Conservation (phyloP, 441 rosid genomes). For the Brassica hybrid region DNA sequence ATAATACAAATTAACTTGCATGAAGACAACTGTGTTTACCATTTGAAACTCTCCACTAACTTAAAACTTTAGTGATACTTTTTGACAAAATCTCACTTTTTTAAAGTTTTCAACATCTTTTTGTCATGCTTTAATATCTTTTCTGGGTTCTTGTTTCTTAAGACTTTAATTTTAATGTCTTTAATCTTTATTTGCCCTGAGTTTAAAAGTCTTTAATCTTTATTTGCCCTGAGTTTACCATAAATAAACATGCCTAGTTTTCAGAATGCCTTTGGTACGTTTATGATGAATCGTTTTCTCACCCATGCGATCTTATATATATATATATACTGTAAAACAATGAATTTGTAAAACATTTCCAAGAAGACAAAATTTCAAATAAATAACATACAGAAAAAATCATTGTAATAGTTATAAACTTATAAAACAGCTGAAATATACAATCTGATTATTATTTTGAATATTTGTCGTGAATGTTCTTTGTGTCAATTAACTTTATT, state of each 20-base stretch:
- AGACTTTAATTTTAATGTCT: neutral
- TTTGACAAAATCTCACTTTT: neutral
- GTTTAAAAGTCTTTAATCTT: constrained; percentile 15
- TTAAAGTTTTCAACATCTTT: neutral
- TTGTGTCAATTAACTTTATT: no score
- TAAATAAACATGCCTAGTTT: neutral
- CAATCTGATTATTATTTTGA: no score
- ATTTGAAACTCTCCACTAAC: constrained; percentile 10
- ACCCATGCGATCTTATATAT: no score
- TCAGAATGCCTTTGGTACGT: no score
- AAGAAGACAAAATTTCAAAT: no score
- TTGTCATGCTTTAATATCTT: constrained; percentile 25
- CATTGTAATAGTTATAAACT: no score
- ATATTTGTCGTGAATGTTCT: no score
- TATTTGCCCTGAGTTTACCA: constrained; percentile 2
- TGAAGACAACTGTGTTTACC: constrained; percentile 20
- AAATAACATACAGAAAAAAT: no score
- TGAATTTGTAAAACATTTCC: no score
- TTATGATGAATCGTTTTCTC: no score
- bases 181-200: constrained; percentile 4
- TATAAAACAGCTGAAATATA: no score
- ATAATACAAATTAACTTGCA: constrained; percentile 26
- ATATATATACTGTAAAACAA: no score
- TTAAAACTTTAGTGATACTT: constrained; percentile 17
- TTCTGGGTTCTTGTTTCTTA: neutral